Percentiles rank a stretch among this genome's conserved stretches.
These are phyloP conservation scores for Mycena vulgaris DNA, from an alignment of 768 basidiomycete species.

Conservation along the genomic window DNA sequence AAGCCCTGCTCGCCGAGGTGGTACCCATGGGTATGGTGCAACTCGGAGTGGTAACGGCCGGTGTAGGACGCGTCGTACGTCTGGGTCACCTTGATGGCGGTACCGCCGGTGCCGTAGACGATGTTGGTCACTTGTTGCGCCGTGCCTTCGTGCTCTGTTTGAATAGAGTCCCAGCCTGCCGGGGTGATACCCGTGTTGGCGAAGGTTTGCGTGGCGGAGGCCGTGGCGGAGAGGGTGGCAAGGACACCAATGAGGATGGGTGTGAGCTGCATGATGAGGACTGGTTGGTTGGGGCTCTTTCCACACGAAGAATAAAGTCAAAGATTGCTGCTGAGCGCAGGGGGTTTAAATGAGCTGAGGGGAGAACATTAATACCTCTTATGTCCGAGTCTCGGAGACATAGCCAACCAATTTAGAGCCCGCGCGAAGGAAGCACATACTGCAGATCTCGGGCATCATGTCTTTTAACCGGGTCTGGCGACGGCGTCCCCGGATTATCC, in stretches of 20 bases:
- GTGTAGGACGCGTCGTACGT: slow-evolving; percentile 13
- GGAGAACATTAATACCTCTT: too few species aligned
- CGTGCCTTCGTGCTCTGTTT: slow-evolving; percentile 3
- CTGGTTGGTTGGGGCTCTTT: too few species aligned
- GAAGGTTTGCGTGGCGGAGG: too few species aligned
- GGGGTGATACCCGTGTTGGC: slow-evolving; percentile 15
- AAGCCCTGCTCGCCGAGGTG: too few species aligned
- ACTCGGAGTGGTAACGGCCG: slow-evolving; percentile 4
- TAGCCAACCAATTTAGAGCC: too few species aligned
- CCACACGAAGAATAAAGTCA: not conserved
- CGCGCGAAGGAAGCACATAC: too few species aligned
- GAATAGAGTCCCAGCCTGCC: slow-evolving; percentile 17
- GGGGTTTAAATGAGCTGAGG: not conserved
- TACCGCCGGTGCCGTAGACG: slow-evolving; percentile 15
- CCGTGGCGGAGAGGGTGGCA: not conserved
- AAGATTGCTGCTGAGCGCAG: not conserved
- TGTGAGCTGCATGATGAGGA: slow-evolving; percentile 12
- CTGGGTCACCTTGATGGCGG: slow-evolving; percentile 19
- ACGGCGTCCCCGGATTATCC: too few species aligned
- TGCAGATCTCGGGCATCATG: too few species aligned
- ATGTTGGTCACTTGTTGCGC: slow-evolving; percentile 12
- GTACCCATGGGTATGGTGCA: too few species aligned
- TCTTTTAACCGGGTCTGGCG: too few species aligned
- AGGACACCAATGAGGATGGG: slow-evolving; percentile 1
- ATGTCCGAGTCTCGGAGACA: too few species aligned